Evolutionary conservation across 768 basidiomycete genomes (phyloP), one percentile per base, ranked within the genome.

Genomic region (Boletus reticulatus): DNA sequence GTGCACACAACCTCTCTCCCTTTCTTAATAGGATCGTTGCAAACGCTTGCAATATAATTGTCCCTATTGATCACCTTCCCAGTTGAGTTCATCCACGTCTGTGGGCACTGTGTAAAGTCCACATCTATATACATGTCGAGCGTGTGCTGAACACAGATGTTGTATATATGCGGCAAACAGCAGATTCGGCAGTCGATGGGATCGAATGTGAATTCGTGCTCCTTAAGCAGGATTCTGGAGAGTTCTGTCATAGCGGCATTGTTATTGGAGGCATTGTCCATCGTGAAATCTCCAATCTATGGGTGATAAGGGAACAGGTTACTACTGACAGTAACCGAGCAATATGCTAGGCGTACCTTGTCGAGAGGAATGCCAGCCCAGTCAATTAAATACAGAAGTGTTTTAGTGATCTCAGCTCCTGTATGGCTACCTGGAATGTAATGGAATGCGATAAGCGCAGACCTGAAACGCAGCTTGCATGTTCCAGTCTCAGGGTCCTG

Each of bases 111-210:
- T 1, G 20, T 24, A 38, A 47, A 56, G 36, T 59, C 19, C 3
- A 34, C 39, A 11, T 36, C 4, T 1, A 3, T 19, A n/a, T 60
- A 61, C 2, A 53, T 46, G 24, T 55, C 34, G 22, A 64, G 48
- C 4, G 10, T 11, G 10, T 11, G 10, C 9, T 39, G 39, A 19
- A 48, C 48, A 48, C 53, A 62, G 13, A 65, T 59, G 52, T 68
- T 61, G 14, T 19, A 39, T n/a, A 67, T 62, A 32, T 67, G 64
- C 1, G 62, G 62, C n/a, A 68, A 61, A 44, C 67, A 67, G 41
- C 51, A 39, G 20, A 68, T 51, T 4, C 42, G n/a, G 17, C 19
- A 16, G 3, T 32, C 19, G 12, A 32, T 11, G 8, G 31, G 11
- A 11, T 32, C 12, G 4, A 46, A 46, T n/a, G 13, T 20, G 10